Evolutionary conservation across 495 filamentous ascomycete species (phyloP), one percentile per base, ranked within the genome.

Genomic region (Hypoxylon perforatum): DNA sequence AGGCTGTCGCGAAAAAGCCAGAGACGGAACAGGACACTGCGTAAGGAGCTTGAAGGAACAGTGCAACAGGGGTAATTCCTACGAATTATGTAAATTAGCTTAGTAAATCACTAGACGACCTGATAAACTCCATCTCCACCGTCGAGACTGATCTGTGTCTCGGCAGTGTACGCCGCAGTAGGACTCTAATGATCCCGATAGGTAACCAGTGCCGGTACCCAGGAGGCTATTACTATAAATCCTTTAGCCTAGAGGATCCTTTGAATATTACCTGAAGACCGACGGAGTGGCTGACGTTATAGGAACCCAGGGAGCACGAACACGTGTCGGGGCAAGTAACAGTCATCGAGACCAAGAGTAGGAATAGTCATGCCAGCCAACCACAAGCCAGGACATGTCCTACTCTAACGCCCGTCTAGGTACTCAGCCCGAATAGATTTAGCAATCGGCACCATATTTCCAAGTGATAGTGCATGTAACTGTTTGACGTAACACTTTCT

Each of bases 1-100:
- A 41, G 28, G 17, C 19, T 35, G 19, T 7, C 4, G 17, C 7
- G 19, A 61, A 57, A 11, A 38, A 61, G 15, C 38, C 51, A 5
- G 39, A 57, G 21, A 15, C 57, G 9, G 45, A 57, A 18, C 57
- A 57, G 21, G 57, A 57, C 25, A 41, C 8, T 1, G 12, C 35
- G 7, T 50, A 42, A 28, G 23, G 11, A 23, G 25, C 45, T 11
- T 25, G 25, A 28, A 28, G 22, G 7, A 18, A 46, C 18, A 22
- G 19, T 3, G 22, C 1, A 18, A 46, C 18, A 22, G 19, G 44
- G 23, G 8, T 11, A 23, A 23, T 46, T 46, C 22, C 21, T 5
- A 19, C 28, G 5, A 12, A 41, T 14, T 39, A 49, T 58, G 55
- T 48, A 49, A 21, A 58, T 48, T 23, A 58, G 4, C 15, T 39